Base-by-base conservation (phyloP, 1,139 yeast species). In the Taphrina sp. region DNA sequence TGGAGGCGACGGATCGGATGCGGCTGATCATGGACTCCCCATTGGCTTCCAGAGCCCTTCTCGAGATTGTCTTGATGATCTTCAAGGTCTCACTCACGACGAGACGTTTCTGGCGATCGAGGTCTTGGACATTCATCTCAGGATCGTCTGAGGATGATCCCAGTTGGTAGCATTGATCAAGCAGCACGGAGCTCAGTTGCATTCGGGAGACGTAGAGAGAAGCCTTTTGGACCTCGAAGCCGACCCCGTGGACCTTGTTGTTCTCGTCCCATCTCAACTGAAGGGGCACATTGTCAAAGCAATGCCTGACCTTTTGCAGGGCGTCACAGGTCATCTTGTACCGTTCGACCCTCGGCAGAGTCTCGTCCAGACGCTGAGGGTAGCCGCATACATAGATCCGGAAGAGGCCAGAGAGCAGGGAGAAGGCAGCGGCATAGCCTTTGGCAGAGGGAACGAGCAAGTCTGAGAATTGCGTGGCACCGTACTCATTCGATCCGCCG, bases 191-290 rank as follows among this genome's bases (percentile, higher is more conserved):
- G 16, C 38, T 43, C 38, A 43, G 22, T 16, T 43, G 47, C 36
- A 43, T 29, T 19, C 29, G 24, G 3, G 47, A 43, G 3, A 43
- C 38, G 28, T 31, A 31, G 14, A 43, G 16, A 10, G 19, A 23
- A 5, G 38, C 47, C 19, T 43, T 43, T 19, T 43, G 47, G n/a
- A 43, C 47, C 26, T 43, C 47, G 38, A 43, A 43, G 26, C 47
- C 47, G 14, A 33, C 26, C 12, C 47, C 47, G 28, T 43, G 47
- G 16, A 33, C 47, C 20, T 43, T 29, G 47, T 33, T 43, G 28
- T 31, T 29, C 10, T 43, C 47, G 7, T 29, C 16, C 47, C 47
- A 43, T 17, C 38, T 36, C 12, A 43, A 14, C 28, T 43, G 35
- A 7, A 19, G 29, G 5, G 47, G 47, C 12, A 29, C 38, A 28